phyloP scores from a whole-genome alignment of 805 yeast genomes.

The Lipomyces sp. region DNA sequence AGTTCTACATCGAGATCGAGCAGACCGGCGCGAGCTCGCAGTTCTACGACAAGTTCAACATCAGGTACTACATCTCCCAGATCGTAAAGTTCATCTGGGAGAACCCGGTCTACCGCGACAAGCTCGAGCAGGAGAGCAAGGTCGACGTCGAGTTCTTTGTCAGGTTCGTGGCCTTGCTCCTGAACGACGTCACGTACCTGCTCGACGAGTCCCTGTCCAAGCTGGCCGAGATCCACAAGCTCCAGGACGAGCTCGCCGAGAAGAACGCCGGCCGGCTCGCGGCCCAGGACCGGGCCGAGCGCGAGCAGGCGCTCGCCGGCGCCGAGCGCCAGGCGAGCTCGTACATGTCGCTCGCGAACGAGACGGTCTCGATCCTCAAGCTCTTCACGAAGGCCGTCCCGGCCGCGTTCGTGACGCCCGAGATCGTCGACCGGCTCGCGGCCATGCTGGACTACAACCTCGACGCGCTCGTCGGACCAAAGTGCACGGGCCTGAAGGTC shows the following conservation, averaged over 20 bases:
- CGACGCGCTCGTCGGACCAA: conserved; percentile 91
- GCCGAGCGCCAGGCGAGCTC: conserved; percentile 78
- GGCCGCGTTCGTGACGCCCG: conserved; percentile 76
- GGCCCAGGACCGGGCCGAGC: conserved; percentile 24
- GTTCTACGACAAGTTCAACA: conserved; percentile 92
- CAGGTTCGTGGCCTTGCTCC: conserved; percentile 87
- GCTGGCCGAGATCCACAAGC: conserved; percentile 69
- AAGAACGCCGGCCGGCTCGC: conserved; percentile 32
- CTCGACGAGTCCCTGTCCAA: conserved; percentile 86
- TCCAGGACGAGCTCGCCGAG: conserved; percentile 57
- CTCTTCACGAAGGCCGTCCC: conserved; percentile 86
- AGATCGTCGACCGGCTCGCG: conserved; percentile 89
- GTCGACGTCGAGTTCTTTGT: conserved; percentile 79
- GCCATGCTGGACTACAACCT: conserved; percentile 94
- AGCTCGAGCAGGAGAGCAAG: conserved; percentile 64
- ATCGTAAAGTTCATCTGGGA: conserved; percentile 83
- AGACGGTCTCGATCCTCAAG: conserved; percentile 73
- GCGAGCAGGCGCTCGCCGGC: conserved; percentile 57
- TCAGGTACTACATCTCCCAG: conserved; percentile 79
- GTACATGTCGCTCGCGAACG: conserved; percentile 76
- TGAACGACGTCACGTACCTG: conserved; percentile 88
- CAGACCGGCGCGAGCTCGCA: conserved; percentile 94
- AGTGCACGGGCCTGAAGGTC: conserved; percentile 84
- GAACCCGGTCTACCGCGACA: conserved; percentile 61
- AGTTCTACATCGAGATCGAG: conserved; percentile 90